Percentiles rank a stretch among this genome's conserved stretches.
phyloP scores from a whole-genome alignment of 163 green algal species.

The Scenedesmus sp. region DNA sequence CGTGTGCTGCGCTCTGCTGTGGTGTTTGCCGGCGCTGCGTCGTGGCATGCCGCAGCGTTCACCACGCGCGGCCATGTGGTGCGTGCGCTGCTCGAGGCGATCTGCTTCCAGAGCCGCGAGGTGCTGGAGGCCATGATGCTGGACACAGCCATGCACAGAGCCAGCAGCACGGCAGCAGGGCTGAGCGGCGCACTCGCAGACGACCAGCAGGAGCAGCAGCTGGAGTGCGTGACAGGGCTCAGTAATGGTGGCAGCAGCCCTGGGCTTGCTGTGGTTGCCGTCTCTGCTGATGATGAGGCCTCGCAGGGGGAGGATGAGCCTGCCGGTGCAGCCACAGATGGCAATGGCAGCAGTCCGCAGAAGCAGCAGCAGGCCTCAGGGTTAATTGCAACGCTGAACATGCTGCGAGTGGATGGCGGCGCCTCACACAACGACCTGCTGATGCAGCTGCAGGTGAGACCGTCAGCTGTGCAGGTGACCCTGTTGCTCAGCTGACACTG shows the following conservation, averaged over 20 bases:
- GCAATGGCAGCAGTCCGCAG: not conserved
- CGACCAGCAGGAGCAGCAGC: slow-evolving; percentile 25
- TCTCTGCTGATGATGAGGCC: not conserved
- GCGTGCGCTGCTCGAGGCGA: slow-evolving; percentile 95
- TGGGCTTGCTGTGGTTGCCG: slow-evolving; percentile 14
- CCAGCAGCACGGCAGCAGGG: not conserved
- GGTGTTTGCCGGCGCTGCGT: not conserved
- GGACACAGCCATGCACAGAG: slow-evolving; percentile 67
- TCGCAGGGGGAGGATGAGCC: not conserved
- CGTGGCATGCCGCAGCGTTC: slow-evolving; percentile 51
- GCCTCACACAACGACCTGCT: slow-evolving; percentile 90
- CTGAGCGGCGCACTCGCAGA: not conserved
- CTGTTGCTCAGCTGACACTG: not conserved
- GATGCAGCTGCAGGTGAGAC: slow-evolving; percentile 93
- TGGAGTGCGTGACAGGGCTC: not conserved
- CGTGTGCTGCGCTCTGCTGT: not conserved
- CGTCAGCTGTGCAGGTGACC: not conserved
- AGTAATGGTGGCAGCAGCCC: slow-evolving; percentile 23
- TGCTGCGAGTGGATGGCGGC: slow-evolving; percentile 94
- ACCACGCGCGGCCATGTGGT: slow-evolving; percentile 68
- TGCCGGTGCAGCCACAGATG: not conserved
- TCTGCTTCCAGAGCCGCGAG: slow-evolving; percentile 94
- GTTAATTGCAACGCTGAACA: slow-evolving; percentile 54
- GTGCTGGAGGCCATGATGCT: slow-evolving; percentile 94
- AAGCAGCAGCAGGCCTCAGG: not conserved